These are phyloP conservation scores for Micromonas commoda DNA, from an alignment of 139 green algal species.

Conservation along the genomic window DNA sequence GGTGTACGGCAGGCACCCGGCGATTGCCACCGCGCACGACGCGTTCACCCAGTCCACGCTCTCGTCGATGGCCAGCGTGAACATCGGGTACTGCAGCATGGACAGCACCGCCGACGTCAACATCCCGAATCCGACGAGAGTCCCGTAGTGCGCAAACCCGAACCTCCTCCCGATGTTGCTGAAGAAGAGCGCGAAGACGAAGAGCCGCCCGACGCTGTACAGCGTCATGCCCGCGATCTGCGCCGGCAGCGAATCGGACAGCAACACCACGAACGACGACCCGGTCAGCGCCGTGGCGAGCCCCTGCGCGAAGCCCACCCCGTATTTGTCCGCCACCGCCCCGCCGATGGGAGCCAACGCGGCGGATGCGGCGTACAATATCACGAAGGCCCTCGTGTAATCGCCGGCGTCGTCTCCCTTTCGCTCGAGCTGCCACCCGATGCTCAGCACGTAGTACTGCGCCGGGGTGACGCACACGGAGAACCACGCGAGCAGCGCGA, in stretches of 20 bases:
- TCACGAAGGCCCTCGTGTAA: not conserved
- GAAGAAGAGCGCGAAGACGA: constrained; percentile 26
- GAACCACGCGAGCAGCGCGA: constrained; percentile 13
- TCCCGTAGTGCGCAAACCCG: constrained; percentile 11
- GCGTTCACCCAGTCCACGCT: not conserved
- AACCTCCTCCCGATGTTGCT: constrained; percentile 1
- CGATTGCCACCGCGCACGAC: not conserved
- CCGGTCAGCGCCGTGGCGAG: not conserved
- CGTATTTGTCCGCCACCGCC: constrained; percentile 1
- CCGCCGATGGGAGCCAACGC: not conserved
- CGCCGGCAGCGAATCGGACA: not conserved
- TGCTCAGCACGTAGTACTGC: constrained; percentile 14
- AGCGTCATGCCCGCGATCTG: constrained; percentile 1
- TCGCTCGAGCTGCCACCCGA: constrained; percentile 17
- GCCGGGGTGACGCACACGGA: not conserved
- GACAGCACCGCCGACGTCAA: not conserved
- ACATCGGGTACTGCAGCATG: constrained; percentile 4
- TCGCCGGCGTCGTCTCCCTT: constrained; percentile 1
- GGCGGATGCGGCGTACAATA: not conserved
- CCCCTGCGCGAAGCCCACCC: not conserved
- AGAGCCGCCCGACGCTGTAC: not conserved
- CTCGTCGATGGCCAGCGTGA: not conserved
- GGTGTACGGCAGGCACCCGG: not conserved
- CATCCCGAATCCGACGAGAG: constrained; percentile 6
- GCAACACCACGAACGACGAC: not conserved